These are phyloP conservation scores for Rhodotorula sphaerocarpa DNA, from an alignment of 768 basidiomycete species.

Conservation along the genomic window DNA sequence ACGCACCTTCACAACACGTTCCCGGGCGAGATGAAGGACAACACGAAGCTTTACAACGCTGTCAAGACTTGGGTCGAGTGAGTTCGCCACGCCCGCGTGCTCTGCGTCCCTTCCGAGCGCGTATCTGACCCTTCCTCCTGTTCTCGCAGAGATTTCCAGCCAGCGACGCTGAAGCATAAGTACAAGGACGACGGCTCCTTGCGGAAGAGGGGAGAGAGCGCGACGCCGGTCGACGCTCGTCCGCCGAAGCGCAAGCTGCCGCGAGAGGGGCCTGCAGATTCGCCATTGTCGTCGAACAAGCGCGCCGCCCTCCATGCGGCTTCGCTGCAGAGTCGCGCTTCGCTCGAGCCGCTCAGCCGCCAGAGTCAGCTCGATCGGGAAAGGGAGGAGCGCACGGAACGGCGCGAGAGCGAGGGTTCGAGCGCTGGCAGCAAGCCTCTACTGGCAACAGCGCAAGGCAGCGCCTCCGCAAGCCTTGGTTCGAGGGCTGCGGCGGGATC, in stretches of 20 bases:
- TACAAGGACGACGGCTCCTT: conserved; percentile 1
- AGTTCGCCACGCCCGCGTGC: not conserved
- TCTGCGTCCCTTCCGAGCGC: not conserved
- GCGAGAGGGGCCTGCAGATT: not conserved
- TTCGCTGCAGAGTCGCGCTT: no score
- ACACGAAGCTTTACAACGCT: not conserved
- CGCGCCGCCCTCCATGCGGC: no score
- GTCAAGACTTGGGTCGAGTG: conserved; percentile 5
- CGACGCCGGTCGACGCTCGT: not conserved
- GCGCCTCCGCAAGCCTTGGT: not conserved
- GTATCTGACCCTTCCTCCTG: not conserved
- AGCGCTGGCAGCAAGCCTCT: not conserved
- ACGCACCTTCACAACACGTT: not conserved
- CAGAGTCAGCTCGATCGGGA: no score
- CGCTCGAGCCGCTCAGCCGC: no score
- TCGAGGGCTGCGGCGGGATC: not conserved
- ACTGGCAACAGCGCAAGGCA: not conserved
- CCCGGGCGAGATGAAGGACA: conserved; percentile 12
- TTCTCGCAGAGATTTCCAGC: not conserved
- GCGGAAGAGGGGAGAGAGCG: not conserved
- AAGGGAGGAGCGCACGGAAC: no score
- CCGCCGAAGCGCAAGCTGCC: not conserved
- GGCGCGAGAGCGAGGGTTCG: not conserved
- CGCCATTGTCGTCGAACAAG: not conserved
- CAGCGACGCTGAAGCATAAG: not conserved